A percentile compares a stretch with the other conserved stretches of the same genome.
These are phyloP conservation scores for Bacterosira constricta DNA, from an alignment of 108 stramenopile species.

Conservation along the genomic window DNA sequence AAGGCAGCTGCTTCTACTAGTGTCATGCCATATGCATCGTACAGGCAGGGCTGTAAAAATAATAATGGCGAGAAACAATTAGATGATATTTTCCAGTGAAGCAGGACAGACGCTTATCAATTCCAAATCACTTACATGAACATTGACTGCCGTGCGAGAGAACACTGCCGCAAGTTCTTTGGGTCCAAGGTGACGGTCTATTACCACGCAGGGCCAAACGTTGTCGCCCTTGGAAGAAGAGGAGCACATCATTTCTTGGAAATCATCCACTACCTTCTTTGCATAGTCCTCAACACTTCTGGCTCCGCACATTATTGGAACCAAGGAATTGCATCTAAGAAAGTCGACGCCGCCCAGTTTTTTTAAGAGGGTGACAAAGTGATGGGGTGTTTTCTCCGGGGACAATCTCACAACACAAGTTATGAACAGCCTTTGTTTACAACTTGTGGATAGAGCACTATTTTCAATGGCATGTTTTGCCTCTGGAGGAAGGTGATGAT, in stretches of 20 bases:
- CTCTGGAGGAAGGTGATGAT: conserved; percentile 18
- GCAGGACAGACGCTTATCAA: too few relatives aligned
- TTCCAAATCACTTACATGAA: conserved; percentile 37
- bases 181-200: conserved; percentile 44
- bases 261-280: conserved; percentile 12
- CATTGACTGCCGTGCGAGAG: conserved; percentile 42
- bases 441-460: not conserved
- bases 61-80: not conserved
- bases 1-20: conserved; percentile 63
- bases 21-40: conserved; percentile 73
- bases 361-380: conserved; percentile 48
- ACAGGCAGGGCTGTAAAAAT: conserved; percentile 36
- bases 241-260: not conserved
- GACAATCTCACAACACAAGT: conserved; percentile 53
- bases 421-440: conserved; percentile 25
- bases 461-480: conserved; percentile 2
- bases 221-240: not conserved
- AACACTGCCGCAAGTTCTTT: conserved; percentile 46
- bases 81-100: not conserved
- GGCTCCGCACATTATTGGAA: conserved; percentile 57
- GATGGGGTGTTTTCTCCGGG: conserved; percentile 49
- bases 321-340: conserved; percentile 9
- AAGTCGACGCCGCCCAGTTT: conserved; percentile 20
- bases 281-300: conserved; percentile 51
- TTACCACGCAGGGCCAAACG: conserved; percentile 27